Conservation (phyloP, 2,329 filamentous ascomycete species). For the Cadophora sp. region DNA sequence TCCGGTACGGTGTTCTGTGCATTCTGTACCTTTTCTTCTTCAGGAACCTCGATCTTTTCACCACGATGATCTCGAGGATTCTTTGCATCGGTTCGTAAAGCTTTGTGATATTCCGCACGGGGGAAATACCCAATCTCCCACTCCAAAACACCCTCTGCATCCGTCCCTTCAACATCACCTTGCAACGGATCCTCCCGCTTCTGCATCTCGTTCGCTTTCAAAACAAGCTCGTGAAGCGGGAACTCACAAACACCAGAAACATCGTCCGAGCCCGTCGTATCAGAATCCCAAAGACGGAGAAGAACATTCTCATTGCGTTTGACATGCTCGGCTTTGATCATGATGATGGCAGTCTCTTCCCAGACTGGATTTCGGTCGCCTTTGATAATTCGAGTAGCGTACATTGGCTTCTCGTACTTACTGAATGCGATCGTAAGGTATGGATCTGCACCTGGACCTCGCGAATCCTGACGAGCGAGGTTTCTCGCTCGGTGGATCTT, state of each 20-base stretch:
- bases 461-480: conserved; percentile 30
- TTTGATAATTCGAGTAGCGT: conserved; percentile 37
- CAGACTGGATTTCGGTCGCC: conserved; percentile 36
- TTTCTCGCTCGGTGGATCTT: conserved; percentile 35
- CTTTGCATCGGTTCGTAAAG: conserved; percentile 30
- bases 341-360: conserved; percentile 36
- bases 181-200: conserved; percentile 34
- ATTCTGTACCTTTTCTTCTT: conserved; percentile 30
- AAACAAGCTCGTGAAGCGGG: conserved; percentile 31
- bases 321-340: conserved; percentile 35
- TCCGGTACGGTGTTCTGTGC: conserved; percentile 35
- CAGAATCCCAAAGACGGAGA: conserved; percentile 33
- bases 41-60: conserved; percentile 28
- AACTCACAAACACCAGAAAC: conserved; percentile 35
- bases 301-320: conserved; percentile 35
- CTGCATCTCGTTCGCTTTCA: conserved; percentile 35
- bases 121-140: conserved; percentile 37
- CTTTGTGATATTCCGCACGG: conserved; percentile 31
- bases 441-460: conserved; percentile 34
- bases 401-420: conserved; percentile 38
- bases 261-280: conserved; percentile 35
- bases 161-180: conserved; percentile 33
- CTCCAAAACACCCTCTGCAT: conserved; percentile 33
- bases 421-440: conserved; percentile 36
- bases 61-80: conserved; percentile 33